Conservation (phyloP, 345 rosid species). For the Reutealis trisperma region DNA sequence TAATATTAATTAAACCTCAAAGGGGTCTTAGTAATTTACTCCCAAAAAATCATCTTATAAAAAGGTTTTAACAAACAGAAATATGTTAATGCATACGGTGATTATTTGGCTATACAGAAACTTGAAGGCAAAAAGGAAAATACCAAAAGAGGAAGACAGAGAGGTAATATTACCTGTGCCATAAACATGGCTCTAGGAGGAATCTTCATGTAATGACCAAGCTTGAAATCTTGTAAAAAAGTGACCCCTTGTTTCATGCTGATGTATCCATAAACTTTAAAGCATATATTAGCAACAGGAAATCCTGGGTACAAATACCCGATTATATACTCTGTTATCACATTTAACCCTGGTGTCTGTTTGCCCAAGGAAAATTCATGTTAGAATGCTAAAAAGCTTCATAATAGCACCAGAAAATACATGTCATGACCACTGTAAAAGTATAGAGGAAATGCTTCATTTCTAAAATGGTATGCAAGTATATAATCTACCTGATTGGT, state of each 20-base stretch:
- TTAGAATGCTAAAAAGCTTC: conserved; percentile 4
- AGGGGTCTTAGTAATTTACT: no score
- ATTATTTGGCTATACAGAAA: no score
- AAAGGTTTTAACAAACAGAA: no score
- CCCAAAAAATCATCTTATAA: no score
- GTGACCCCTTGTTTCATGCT: conserved; percentile 68
- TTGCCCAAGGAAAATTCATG: background rate
- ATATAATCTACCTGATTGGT: conserved; percentile 56
- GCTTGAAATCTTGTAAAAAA: conserved; percentile 70
- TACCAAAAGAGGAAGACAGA: background rate
- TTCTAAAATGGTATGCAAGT: background rate
- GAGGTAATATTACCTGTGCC: conserved; percentile 47
- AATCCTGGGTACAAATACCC: conserved; percentile 66
- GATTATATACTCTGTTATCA: conserved; percentile 62
- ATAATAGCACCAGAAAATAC: background rate
- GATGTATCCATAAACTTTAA: conserved; percentile 64
- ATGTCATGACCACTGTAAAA: background rate
- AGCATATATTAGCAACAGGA: conserved; percentile 66
- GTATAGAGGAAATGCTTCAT: background rate
- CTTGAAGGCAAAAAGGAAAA: background rate
- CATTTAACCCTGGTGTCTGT: conserved; percentile 63
- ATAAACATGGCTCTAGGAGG: conserved; percentile 68
- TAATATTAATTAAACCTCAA: no score
- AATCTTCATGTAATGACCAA: conserved; percentile 79
- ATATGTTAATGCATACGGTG: no score